Evolutionary conservation across 1,284 basidiomycete genomes (phyloP).

Genomic region (Gomphus bonarii): DNA sequence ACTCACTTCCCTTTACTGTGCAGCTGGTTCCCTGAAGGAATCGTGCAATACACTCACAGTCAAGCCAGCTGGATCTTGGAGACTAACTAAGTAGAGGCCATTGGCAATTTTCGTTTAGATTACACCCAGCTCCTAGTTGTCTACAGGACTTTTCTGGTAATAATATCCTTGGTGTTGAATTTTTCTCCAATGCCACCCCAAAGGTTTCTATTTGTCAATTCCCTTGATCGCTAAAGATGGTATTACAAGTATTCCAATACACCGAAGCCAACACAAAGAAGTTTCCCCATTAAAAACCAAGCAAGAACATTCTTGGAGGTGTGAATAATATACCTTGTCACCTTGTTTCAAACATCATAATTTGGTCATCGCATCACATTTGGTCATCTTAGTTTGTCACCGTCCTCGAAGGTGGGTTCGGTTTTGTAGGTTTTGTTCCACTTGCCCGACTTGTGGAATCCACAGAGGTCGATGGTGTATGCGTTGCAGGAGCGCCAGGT

Average conservation of each 20-base stretch:
- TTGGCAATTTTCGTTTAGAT: neutral
- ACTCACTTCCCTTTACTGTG: constrained; percentile 13
- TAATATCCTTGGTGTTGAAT: neutral
- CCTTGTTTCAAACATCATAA: too few relatives aligned
- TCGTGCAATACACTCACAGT: constrained; percentile 64
- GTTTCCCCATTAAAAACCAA: too few relatives aligned
- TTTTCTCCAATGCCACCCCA: neutral
- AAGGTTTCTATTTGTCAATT: neutral
- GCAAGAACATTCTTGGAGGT: too few relatives aligned
- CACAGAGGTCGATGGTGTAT: constrained; percentile 3
- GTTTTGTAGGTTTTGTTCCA: neutral
- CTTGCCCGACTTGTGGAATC: neutral
- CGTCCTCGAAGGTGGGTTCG: neutral
- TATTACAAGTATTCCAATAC: too few relatives aligned
- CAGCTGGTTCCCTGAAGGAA: constrained; percentile 82
- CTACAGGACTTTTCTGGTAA: neutral
- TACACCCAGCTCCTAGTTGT: neutral
- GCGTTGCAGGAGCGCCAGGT: neutral
- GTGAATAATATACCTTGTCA: too few relatives aligned
- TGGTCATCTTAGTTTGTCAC: neutral
- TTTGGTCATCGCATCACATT: neutral
- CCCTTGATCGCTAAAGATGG: neutral
- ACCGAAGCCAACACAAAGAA: too few relatives aligned
- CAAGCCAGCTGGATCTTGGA: constrained; percentile 77
- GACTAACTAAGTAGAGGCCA: constrained; percentile 30